Evolutionary conservation across 331 rosid species (phyloP).

Genomic region (Cydonia oblonga): DNA sequence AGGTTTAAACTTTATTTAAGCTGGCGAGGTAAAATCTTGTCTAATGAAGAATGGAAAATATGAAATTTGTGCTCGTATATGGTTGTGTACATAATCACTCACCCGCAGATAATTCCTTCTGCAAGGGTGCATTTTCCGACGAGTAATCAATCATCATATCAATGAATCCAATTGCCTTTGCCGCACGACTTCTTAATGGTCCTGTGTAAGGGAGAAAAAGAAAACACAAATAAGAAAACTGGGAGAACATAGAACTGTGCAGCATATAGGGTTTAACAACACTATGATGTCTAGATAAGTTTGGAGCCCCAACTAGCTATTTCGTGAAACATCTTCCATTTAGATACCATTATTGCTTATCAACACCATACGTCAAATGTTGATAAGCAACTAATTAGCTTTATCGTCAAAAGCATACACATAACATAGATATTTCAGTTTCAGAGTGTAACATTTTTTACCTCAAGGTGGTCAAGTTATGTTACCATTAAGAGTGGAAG

Average conservation of each 20-base stretch:
- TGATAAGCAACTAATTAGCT: background rate
- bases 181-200: slow-evolving; percentile 88
- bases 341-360: background rate
- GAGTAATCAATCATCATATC: slow-evolving; percentile 93
- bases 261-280: background rate
- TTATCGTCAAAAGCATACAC: background rate
- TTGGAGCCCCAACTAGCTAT: background rate
- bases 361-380: background rate
- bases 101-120: slow-evolving; percentile 84
- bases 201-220: slow-evolving; percentile 27
- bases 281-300: background rate
- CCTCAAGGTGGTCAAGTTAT: background rate
- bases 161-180: slow-evolving; percentile 88
- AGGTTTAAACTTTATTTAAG: background rate
- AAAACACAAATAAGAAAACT: background rate
- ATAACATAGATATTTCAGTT: background rate
- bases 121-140: slow-evolving; percentile 69
- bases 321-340: too few species aligned
- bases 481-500: background rate
- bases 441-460: background rate
- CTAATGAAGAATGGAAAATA: background rate
- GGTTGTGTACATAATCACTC: background rate
- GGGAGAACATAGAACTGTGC: background rate
- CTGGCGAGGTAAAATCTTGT: background rate
- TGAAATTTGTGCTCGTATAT: background rate